phyloP scores from a whole-genome alignment of 495 filamentous ascomycete genomes.

The Talaromyces borbonicus region DNA sequence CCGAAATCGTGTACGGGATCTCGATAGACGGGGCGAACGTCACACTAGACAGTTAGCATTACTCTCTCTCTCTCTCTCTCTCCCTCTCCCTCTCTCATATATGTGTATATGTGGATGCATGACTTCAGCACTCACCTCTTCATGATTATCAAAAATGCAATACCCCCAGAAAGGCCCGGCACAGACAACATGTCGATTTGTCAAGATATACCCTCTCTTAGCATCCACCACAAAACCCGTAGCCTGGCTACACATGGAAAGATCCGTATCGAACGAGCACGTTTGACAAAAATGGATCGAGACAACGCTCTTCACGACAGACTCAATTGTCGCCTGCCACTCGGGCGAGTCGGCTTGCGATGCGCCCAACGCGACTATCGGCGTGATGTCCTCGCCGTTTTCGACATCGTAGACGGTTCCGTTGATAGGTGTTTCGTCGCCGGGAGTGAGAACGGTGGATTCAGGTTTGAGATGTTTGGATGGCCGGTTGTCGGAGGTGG shows the following conservation, averaged over 20 bases:
- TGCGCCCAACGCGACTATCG: conserved; percentile 29
- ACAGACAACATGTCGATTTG: conserved; percentile 91
- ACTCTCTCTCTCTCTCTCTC: neutral
- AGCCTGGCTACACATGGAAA: conserved; percentile 86
- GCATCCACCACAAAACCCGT: conserved; percentile 98
- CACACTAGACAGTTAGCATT: conserved; percentile 47
- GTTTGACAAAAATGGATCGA: conserved; percentile 99
- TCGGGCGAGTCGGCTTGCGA: conserved; percentile 76
- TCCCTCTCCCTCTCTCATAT: too few species aligned
- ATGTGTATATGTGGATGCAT: too few species aligned
- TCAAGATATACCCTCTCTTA: conserved; percentile 82
- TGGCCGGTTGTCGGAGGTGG: conserved; percentile 42
- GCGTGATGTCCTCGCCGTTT: conserved; percentile 34
- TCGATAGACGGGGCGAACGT: conserved; percentile 95
- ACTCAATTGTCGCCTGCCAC: conserved; percentile 95
- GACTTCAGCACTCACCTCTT: conserved; percentile 44
- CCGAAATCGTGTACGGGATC: conserved; percentile 99
- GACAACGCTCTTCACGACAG: conserved; percentile 84
- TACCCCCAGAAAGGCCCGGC: conserved; percentile 96
- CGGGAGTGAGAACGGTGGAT: conserved; percentile 28
- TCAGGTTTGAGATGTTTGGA: conserved; percentile 46
- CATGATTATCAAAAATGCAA: conserved; percentile 97
- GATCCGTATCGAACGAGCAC: conserved; percentile 93
- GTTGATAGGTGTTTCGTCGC: conserved; percentile 38
- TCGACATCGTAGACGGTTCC: conserved; percentile 40